Percentiles rank a stretch among this genome's conserved stretches.
These are phyloP conservation scores for Pseudevernia furfuracea DNA, from an alignment of 495 filamentous ascomycete genomes.

Conservation along the genomic window DNA sequence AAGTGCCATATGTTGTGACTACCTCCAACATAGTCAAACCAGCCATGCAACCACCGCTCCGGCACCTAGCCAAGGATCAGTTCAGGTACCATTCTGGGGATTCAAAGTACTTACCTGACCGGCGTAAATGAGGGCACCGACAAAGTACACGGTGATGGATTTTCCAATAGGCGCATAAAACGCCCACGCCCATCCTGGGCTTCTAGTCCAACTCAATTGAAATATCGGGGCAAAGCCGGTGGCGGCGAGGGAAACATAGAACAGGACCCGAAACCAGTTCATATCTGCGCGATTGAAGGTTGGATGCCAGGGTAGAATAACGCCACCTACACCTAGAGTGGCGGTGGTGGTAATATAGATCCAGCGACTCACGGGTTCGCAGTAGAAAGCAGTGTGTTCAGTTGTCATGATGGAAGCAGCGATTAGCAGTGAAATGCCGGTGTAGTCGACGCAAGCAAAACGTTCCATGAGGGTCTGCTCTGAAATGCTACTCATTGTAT, in stretches of 20 bases:
- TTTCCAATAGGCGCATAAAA: constrained; percentile 89
- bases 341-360: constrained; percentile 79
- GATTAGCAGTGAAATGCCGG: constrained; percentile 91
- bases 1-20: constrained; percentile 98
- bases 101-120: constrained; percentile 46
- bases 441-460: constrained; percentile 98
- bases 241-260: constrained; percentile 81
- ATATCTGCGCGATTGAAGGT: constrained; percentile 89
- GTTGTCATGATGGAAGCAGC: constrained; percentile 97
- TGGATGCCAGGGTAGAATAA: constrained; percentile 93
- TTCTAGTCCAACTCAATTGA: constrained; percentile 70
- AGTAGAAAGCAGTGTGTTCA: constrained; percentile 98
- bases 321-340: constrained; percentile 73
- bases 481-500: constrained; percentile 94
- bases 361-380: constrained; percentile 82
- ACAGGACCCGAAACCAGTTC: constrained; percentile 83
- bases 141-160: constrained; percentile 75
- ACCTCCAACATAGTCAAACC: constrained; percentile 89
- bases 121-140: constrained; percentile 84
- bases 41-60: constrained; percentile 84
- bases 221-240: constrained; percentile 86
- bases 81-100: not conserved
- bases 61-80: constrained; percentile 45
- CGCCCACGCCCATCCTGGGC: constrained; percentile 63
- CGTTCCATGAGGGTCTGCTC: constrained; percentile 83